Conservation (phyloP, 306 rosid species). For the Mucuna pruriens region DNA sequence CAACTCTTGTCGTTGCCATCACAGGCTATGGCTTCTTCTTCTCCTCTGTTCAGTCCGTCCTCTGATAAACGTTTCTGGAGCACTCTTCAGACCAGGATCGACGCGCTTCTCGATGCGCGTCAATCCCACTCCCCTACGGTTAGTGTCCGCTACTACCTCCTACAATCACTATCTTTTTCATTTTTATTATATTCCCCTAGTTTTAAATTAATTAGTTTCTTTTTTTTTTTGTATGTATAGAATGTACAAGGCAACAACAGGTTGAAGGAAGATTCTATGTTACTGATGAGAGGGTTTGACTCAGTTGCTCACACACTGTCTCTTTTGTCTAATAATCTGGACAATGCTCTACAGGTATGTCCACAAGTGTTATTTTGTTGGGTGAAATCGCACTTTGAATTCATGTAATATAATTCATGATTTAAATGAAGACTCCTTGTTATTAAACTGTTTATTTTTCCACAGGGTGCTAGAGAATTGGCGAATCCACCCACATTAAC, state of each 20-base stretch:
- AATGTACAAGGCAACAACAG: slow-evolving; percentile 42
- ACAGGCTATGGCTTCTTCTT: slow-evolving; percentile 49
- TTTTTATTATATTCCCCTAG: neutral
- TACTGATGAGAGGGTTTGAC: slow-evolving; percentile 87
- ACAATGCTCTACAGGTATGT: slow-evolving; percentile 80
- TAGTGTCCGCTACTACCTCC: slow-evolving; percentile 3
- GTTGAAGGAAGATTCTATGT: slow-evolving; percentile 73
- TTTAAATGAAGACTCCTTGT: neutral
- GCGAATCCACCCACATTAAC: slow-evolving; percentile 81
- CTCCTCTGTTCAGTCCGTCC: slow-evolving; percentile 65
- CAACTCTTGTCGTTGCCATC: neutral
- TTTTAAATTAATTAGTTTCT: neutral
- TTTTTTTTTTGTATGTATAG: slow-evolving; percentile 26
- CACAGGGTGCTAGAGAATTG: slow-evolving; percentile 81
- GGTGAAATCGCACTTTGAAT: neutral
- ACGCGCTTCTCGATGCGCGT: slow-evolving; percentile 52
- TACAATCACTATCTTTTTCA: neutral
- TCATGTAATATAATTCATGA: neutral
- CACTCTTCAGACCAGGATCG: slow-evolving; percentile 60
- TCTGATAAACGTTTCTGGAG: slow-evolving; percentile 87
- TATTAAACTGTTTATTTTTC: neutral
- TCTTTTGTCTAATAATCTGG: slow-evolving; percentile 76
- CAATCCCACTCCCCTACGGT: slow-evolving; percentile 39
- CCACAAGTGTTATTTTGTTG: neutral
- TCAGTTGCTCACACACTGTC: slow-evolving; percentile 77